phyloP scores from a whole-genome alignment of 306 rosid genomes.

The Ziziphus jujuba region DNA sequence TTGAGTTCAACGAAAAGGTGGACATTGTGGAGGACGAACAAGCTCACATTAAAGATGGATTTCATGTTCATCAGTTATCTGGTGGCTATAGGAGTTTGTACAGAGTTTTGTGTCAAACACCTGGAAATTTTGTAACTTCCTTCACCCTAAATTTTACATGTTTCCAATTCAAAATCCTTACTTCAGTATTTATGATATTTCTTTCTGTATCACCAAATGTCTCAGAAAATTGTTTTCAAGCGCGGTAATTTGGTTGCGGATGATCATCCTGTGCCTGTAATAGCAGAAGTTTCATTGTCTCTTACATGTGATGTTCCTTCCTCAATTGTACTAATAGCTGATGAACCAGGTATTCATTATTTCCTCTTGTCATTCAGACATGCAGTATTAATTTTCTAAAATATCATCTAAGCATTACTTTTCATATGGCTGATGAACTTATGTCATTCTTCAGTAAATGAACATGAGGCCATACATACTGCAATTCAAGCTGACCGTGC shows the following conservation, averaged over 20 bases:
- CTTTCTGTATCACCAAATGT: conserved; percentile 34
- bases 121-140: conserved; percentile 75
- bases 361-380: conserved; percentile 22
- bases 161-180: conserved; percentile 18
- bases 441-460: conserved; percentile 56
- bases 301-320: conserved; percentile 66
- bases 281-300: conserved; percentile 53
- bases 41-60: conserved; percentile 42
- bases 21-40: conserved; percentile 45
- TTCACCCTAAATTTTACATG: conserved; percentile 11
- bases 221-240: conserved; percentile 65
- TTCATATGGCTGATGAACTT: conserved; percentile 19
- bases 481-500: conserved; percentile 72
- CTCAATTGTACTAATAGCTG: conserved; percentile 73
- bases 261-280: conserved; percentile 78
- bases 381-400: conserved; percentile 13
- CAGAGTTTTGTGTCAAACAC: conserved; percentile 61
- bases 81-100: conserved; percentile 51
- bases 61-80: conserved; percentile 56
- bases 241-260: conserved; percentile 90
- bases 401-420: conserved; percentile 2
- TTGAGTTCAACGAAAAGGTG: conserved; percentile 48
- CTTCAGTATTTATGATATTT: conserved; percentile 6
- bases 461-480: conserved; percentile 44
- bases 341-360: conserved; percentile 64